Evolutionary conservation across 306 rosid species (phyloP).

Genomic region (Trichosanthes truncata): DNA sequence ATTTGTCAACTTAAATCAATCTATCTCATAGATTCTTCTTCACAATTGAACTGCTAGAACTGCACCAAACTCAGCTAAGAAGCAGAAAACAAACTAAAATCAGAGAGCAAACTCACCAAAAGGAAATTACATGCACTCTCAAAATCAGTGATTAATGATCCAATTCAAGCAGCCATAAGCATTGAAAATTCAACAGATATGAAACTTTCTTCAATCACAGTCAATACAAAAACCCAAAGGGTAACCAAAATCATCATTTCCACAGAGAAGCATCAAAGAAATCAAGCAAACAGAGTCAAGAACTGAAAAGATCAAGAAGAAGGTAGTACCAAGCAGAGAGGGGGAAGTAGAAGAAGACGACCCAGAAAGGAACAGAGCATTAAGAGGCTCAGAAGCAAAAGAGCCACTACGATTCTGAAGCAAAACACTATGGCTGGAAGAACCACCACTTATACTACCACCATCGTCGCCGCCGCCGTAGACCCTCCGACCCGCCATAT

Average conservation of each 20-base stretch:
- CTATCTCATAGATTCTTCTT: background rate
- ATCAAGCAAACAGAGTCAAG: background rate
- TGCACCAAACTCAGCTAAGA: background rate
- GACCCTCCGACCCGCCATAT: conserved; percentile 50
- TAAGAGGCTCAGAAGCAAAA: conserved; percentile 34
- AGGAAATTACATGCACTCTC: background rate
- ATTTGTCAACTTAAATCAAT: background rate
- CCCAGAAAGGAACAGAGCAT: conserved; percentile 47
- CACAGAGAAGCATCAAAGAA: background rate
- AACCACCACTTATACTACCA: conserved; percentile 2
- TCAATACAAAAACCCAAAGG: background rate
- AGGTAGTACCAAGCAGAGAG: conserved; percentile 36
- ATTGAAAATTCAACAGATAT: background rate
- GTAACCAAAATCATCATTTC: background rate
- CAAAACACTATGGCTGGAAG: conserved; percentile 25
- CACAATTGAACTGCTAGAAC: background rate
- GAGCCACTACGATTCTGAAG: conserved; percentile 35
- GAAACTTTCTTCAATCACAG: background rate
- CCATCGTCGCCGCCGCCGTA: conserved; percentile 14
- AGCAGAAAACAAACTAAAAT: background rate
- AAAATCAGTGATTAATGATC: background rate
- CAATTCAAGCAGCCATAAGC: background rate
- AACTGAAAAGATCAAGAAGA: background rate
- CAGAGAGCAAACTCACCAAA: background rate
- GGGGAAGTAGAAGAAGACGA: conserved; percentile 33